Evolutionary conservation across 2,329 filamentous ascomycete species (phyloP).

Genomic region (Camillea tinctor): DNA sequence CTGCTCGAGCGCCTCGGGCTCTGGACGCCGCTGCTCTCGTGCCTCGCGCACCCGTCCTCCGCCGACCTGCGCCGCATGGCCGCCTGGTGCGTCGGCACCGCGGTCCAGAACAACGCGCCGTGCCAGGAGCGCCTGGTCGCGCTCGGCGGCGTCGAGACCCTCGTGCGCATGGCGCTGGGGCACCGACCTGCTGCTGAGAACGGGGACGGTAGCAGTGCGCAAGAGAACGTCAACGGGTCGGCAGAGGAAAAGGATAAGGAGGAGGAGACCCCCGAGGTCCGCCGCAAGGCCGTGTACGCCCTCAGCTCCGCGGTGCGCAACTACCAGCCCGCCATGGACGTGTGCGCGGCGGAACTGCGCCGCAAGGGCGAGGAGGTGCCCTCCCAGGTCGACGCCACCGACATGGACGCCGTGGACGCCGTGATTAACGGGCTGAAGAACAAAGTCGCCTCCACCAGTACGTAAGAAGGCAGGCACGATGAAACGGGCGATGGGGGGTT

Average conservation of each 20-base stretch:
- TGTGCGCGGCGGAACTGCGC: slow-evolving; percentile 60
- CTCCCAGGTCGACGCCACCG: slow-evolving; percentile 69
- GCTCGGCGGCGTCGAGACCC: slow-evolving; percentile 65
- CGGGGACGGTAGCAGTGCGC: slow-evolving; percentile 4
- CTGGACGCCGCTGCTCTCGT: slow-evolving; percentile 76
- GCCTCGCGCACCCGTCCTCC: slow-evolving; percentile 60
- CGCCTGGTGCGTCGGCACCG: slow-evolving; percentile 91
- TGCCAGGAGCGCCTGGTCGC: slow-evolving; percentile 70
- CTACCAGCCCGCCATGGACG: slow-evolving; percentile 79
- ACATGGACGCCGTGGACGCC: slow-evolving; percentile 84
- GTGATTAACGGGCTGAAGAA: slow-evolving; percentile 68
- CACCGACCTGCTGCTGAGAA: slow-evolving; percentile 15
- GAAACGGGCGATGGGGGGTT: no score
- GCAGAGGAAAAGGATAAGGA: slow-evolving; percentile 41
- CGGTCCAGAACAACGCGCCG: slow-evolving; percentile 92
- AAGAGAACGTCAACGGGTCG: slow-evolving; percentile 8
- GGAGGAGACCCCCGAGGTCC: slow-evolving; percentile 60
- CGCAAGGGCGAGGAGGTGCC: slow-evolving; percentile 54
- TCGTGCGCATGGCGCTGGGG: slow-evolving; percentile 60
- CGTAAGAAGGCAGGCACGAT: slow-evolving; percentile 15
- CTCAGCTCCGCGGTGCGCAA: slow-evolving; percentile 85
- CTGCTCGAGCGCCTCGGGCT: slow-evolving; percentile 77
- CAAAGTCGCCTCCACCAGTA: slow-evolving; percentile 33
- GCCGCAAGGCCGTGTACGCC: slow-evolving; percentile 87
- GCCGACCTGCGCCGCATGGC: slow-evolving; percentile 77